These are phyloP conservation scores for Fusarium sp. DNA, from an alignment of 2,329 filamentous ascomycete genomes.

Conservation along the genomic window DNA sequence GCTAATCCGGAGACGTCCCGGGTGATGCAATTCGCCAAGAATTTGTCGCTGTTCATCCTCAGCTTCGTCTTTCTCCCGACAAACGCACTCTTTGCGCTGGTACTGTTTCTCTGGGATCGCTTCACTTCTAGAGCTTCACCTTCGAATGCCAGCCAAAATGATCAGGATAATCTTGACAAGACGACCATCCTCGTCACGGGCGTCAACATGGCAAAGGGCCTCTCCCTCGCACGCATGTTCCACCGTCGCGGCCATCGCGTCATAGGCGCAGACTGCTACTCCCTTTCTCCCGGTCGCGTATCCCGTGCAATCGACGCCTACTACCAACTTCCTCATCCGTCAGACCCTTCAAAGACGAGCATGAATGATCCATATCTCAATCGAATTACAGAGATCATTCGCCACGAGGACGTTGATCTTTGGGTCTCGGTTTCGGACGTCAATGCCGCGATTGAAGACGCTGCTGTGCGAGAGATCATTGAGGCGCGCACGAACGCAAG, in stretches of 20 bases:
- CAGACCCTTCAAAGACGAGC: conserved; percentile 6
- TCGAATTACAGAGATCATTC: conserved; percentile 68
- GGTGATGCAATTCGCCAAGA: conserved; percentile 22
- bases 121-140: neutral
- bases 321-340: conserved; percentile 57
- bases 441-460: conserved; percentile 73
- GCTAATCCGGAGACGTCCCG: neutral
- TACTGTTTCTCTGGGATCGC: conserved; percentile 18
- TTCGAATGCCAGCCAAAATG: neutral
- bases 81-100: neutral
- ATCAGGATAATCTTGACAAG: conserved; percentile 11
- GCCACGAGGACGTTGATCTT: conserved; percentile 70
- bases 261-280: conserved; percentile 75
- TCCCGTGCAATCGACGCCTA: conserved; percentile 68
- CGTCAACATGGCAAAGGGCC: conserved; percentile 77
- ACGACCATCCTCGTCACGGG: conserved; percentile 76
- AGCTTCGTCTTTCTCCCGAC: conserved; percentile 28
- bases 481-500: conserved; percentile 68
- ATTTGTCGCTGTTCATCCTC: conserved; percentile 25
- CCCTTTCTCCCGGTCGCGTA: conserved; percentile 64
- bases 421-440: conserved; percentile 83
- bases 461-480: conserved; percentile 70
- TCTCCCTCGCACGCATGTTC: conserved; percentile 74
- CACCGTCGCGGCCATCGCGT: conserved; percentile 74
- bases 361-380: conserved; percentile 64